Evolutionary conservation across 225 moss, liverwort and hornwort genomes (phyloP), one percentile per base, ranked within the genome.

Genomic region (Neckera pumila): DNA sequence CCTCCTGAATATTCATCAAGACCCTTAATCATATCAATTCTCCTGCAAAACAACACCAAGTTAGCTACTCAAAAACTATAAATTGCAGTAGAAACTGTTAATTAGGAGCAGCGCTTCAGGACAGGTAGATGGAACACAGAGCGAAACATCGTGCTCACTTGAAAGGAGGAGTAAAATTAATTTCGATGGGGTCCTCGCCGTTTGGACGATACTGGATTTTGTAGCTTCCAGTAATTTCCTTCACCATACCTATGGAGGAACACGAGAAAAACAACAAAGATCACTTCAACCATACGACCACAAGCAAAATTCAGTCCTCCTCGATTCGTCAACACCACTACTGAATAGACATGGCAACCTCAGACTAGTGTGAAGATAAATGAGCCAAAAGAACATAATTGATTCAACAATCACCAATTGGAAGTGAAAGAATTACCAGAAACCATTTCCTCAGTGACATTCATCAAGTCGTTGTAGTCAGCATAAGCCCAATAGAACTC

Each of bases 401-500:
- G 42, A 79, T 61, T n/a, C 17, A 11, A 63, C 27, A 38, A 36
- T 47, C 34, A 79, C 34, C 23, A 56, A 61, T 45, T 79, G 34
- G 13, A 16, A 62, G 62, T n/a, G 40, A 71, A 56, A 70, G 36
- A 76, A 85, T 85, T 91, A 97, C 97, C 97, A 88, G 97, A 95
- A 56, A 98, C 60, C 92, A 98, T 79, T 31, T 97, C 95, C 87
- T 98, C 98, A 3, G 97, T 96, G 40, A 98, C 95, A 21, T 80
- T 87, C 96, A 98, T 98, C 86, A 98, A 85, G 82, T 98, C 98
- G 78, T 95, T 90, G 85, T 97, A 98, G 86, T 98, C 98, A 62
- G 95, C 96, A 87, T 96, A 97, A 88, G 98, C 98, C 98, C 97
- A 96, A 76, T 98, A 97, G 85, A 98, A 98, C 90, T 97, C 98